Percentiles rank a stretch among this genome's conserved stretches.
Conservation (phyloP, 228 moss, liverwort and hornwort genomes). For the Sphagnum magellanicum region DNA sequence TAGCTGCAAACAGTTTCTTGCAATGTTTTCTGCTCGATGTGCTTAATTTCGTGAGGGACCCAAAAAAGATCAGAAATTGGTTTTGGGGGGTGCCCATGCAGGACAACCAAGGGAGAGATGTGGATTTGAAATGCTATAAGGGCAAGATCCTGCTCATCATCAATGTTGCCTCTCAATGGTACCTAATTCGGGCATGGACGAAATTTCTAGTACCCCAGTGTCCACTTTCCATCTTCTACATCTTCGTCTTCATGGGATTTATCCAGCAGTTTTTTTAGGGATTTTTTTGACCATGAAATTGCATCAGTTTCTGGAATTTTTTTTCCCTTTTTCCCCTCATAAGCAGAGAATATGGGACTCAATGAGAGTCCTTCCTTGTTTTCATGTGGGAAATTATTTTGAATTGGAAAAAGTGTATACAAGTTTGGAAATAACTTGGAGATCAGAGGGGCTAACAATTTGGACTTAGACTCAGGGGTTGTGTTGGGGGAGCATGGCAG, state of each 20-base stretch:
- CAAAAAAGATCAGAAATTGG: not conserved
- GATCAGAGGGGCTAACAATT: too few relatives aligned
- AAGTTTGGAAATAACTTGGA: too few relatives aligned
- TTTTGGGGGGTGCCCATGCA: conserved; percentile 1
- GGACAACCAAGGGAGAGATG: conserved; percentile 31
- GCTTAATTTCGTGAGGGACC: not conserved
- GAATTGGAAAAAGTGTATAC: too few relatives aligned
- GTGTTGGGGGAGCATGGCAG: conserved; percentile 2
- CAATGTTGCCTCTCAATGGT: conserved; percentile 57
- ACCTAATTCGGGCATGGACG: not conserved
- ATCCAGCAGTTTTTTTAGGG: not conserved
- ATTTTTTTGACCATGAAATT: not conserved
- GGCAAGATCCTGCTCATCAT: conserved; percentile 53
- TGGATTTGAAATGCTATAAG: conserved; percentile 37
- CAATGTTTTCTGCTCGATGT: not conserved
- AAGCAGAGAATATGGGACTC: not conserved
- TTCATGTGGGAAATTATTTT: too few relatives aligned
- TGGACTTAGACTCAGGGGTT: not conserved
- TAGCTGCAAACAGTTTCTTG: not conserved
- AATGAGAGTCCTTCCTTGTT: too few relatives aligned
- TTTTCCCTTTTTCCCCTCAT: not conserved
- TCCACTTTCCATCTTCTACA: too few relatives aligned
- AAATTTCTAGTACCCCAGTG: too few relatives aligned
- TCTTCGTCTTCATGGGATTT: not conserved
- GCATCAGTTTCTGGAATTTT: not conserved